Base-by-base conservation (phyloP, 495 filamentous ascomycete species). In the Umbilicaria muhlenbergii region DNA sequence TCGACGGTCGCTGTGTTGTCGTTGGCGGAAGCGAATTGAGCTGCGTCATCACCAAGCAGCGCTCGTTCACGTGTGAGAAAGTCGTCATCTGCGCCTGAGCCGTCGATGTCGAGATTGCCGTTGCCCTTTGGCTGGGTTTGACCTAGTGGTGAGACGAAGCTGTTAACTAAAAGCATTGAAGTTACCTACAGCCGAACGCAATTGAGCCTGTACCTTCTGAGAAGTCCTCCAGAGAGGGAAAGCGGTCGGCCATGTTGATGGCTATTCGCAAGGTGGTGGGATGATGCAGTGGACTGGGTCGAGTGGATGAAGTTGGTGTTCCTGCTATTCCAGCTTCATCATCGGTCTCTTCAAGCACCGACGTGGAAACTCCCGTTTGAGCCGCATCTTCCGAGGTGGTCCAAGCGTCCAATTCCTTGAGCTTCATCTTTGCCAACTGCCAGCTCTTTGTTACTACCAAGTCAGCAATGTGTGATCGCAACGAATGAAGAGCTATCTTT, bases 201-300 rank as follows among this genome's bases (percentile, higher is more conserved):
- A 10, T 28, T 28, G 39, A 11, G 31, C 17, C 12, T 81, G 69
- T 74, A 77, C 89, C 89, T 43, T 81, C 85, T 56, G 89, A 82
- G 62, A 96, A 87, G 58, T 96, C 91, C 61, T 98, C 91, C 58
- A 98, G 67, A 16, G 91, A 92, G 42, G 91, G 91, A 64, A 98
- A 98, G 58, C 88, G 71, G 66, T 96, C 87, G 16, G 91, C 89
- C 91, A 98, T 98, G 19, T 39, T 70, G 49, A 32, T 12, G 24
- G 24, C 24, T 28, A 28, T 28, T 28, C 4, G 1, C 4, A 28
- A 6, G 24, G 24, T 28, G 24, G 24, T 28, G 4, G 24, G 1
- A 28, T 28, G 24, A 28, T 28, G 24, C 4, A 28, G 24, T 28
- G 24, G 24, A 10, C 8, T 15, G 17, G 3, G 5, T 37, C 17